These are phyloP conservation scores for Pyropia yezoensis DNA, from an alignment of 23 red algal species.

Conservation along the genomic window DNA sequence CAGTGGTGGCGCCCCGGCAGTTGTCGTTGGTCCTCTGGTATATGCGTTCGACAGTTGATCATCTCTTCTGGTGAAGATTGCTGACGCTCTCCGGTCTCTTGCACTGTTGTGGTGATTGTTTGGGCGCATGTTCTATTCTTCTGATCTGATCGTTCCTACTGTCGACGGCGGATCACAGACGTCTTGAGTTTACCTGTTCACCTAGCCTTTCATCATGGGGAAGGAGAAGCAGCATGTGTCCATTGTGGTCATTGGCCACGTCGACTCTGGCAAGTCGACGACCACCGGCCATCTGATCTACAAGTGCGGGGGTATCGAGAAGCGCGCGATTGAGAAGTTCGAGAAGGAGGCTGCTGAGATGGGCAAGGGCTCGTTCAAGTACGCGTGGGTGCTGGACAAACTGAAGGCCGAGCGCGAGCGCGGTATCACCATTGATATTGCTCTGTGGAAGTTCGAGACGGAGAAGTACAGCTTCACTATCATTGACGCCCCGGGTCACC, in stretches of 20 bases:
- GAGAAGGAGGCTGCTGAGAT: constrained; percentile 96
- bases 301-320: constrained; percentile 85
- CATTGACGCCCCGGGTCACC: constrained; percentile 92
- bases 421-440: constrained; percentile 87
- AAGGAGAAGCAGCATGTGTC: constrained; percentile 97
- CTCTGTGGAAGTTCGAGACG: constrained; percentile 60
- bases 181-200: not conserved
- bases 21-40: no score
- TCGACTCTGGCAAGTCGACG: constrained; percentile 97
- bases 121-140: no score
- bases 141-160: no score
- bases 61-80: no score
- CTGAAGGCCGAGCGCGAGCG: constrained; percentile 77
- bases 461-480: constrained; percentile 71
- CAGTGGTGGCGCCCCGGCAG: no score
- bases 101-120: no score
- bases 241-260: constrained; percentile 96
- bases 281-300: constrained; percentile 89
- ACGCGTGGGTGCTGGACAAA: constrained; percentile 91
- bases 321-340: constrained; percentile 93
- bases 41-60: no score
- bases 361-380: constrained; percentile 98
- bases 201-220: constrained; percentile 40
- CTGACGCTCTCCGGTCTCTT: no score
- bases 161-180: no score